Conservation (phyloP, 2,329 filamentous ascomycete species). For the Pyricularia pennisetigena region DNA sequence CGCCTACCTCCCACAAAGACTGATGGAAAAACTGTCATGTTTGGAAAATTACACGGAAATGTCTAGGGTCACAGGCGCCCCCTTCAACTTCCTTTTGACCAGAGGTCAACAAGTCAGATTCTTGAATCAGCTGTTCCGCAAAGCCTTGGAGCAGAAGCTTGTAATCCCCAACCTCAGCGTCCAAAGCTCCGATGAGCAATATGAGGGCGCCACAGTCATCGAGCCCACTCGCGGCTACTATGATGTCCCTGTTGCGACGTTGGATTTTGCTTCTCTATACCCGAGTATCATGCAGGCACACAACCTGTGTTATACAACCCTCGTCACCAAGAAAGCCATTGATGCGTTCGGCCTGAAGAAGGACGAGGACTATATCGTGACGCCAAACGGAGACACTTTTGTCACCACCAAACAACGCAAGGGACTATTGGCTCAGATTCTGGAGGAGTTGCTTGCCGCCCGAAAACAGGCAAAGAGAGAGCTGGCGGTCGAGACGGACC, state of each 20-base stretch:
- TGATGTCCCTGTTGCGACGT: slow-evolving; percentile 85
- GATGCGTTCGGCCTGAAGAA: slow-evolving; percentile 70
- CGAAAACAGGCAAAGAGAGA: slow-evolving; percentile 93
- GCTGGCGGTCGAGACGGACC: slow-evolving; percentile 77
- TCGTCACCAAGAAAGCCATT: slow-evolving; percentile 69
- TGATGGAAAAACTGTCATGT: slow-evolving; percentile 97
- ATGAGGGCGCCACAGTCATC: slow-evolving; percentile 96
- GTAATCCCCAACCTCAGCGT: slow-evolving; percentile 81
- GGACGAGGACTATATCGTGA: slow-evolving; percentile 93
- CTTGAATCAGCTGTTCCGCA: slow-evolving; percentile 92
- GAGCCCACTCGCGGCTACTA: slow-evolving; percentile 92
- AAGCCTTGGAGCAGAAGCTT: slow-evolving; percentile 84
- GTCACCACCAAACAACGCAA: slow-evolving; percentile 83
- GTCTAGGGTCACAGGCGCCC: slow-evolving; percentile 97
- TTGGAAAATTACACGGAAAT: slow-evolving; percentile 99
- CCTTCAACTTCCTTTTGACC: slow-evolving; percentile 87
- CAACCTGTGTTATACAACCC: slow-evolving; percentile 94
- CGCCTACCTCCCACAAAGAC: slow-evolving; percentile 83
- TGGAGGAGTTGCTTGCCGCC: slow-evolving; percentile 84
- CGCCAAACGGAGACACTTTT: slow-evolving; percentile 89
- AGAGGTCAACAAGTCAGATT: slow-evolving; percentile 97
- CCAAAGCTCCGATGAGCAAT: slow-evolving; percentile 72
- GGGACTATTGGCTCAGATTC: slow-evolving; percentile 85
- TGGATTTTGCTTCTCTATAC: slow-evolving; percentile 98
- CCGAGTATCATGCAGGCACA: slow-evolving; percentile 98